A percentile compares a stretch with the other conserved stretches of the same genome.
These are phyloP conservation scores for Pestalotiopsis sp. DNA, from an alignment of 2,329 filamentous ascomycete species.

Conservation along the genomic window DNA sequence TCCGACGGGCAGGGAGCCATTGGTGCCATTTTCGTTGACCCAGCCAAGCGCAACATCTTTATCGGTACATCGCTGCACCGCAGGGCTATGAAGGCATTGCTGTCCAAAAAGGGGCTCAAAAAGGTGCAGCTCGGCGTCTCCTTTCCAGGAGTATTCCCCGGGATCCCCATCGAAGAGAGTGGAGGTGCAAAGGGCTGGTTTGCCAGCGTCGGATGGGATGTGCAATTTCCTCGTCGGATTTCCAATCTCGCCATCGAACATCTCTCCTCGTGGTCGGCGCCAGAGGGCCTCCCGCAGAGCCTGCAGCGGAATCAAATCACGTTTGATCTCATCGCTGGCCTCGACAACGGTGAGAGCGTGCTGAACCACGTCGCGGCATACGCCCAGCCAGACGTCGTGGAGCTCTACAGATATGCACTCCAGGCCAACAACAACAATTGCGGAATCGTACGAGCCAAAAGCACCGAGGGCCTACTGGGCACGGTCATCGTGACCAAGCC, in stretches of 20 bases:
- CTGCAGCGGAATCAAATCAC: constrained; percentile 73
- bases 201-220: constrained; percentile 87
- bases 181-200: constrained; percentile 73
- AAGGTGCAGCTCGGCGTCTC: constrained; percentile 80
- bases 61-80: constrained; percentile 90
- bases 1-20: constrained; percentile 74
- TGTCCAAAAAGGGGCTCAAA: constrained; percentile 70
- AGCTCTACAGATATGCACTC: constrained; percentile 78
- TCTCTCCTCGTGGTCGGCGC: constrained; percentile 72
- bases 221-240: constrained; percentile 55
- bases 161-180: constrained; percentile 67
- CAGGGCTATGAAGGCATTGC: constrained; percentile 74
- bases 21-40: constrained; percentile 87
- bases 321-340: constrained; percentile 82
- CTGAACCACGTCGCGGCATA: constrained; percentile 74
- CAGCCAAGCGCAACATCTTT: constrained; percentile 80
- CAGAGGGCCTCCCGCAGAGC: constrained; percentile 74
- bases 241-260: constrained; percentile 74
- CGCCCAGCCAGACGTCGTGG: constrained; percentile 75
- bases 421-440: constrained; percentile 67
- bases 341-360: constrained; percentile 74
- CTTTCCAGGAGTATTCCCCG: constrained; percentile 83
- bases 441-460: constrained; percentile 82
- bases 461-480: constrained; percentile 68
- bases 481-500: constrained; percentile 79